Conservation (phyloP, 2,329 filamentous ascomycete species). For the Arthroderma sp. region DNA sequence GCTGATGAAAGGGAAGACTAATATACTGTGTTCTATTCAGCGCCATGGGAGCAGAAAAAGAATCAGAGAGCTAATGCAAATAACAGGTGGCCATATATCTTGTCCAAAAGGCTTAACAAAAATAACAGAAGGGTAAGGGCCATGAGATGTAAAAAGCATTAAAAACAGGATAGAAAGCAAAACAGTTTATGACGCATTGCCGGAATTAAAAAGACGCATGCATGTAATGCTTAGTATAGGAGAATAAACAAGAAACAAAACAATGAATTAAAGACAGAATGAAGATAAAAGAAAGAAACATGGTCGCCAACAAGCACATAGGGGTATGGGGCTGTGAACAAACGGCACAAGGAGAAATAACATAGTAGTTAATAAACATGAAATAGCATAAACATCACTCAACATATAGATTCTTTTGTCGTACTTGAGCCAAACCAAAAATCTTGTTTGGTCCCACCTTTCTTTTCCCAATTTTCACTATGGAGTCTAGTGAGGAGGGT, state of each 20-base stretch:
- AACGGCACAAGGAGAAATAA: background rate
- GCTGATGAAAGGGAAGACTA: background rate
- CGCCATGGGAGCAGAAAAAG: background rate
- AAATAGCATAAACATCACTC: conserved; percentile 5
- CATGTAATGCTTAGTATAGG: background rate
- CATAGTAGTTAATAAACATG: background rate
- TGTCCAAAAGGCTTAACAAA: background rate
- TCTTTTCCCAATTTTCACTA: background rate
- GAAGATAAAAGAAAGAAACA: background rate
- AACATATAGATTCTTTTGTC: background rate
- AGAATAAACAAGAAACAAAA: background rate
- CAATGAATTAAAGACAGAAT: background rate
- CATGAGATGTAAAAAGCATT: background rate
- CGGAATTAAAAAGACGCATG: background rate
- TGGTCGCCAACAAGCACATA: background rate
- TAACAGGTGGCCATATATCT: background rate
- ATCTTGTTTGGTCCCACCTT: background rate
- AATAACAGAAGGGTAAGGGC: background rate
- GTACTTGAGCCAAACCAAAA: background rate
- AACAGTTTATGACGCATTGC: background rate
- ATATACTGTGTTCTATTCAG: background rate
- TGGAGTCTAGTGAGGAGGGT: background rate
- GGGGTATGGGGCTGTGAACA: conserved; percentile 1
- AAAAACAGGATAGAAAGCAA: background rate
- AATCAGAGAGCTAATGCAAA: background rate